phyloP scores from a whole-genome alignment of 75 land plant genomes.

The Picea sitchensis region DNA sequence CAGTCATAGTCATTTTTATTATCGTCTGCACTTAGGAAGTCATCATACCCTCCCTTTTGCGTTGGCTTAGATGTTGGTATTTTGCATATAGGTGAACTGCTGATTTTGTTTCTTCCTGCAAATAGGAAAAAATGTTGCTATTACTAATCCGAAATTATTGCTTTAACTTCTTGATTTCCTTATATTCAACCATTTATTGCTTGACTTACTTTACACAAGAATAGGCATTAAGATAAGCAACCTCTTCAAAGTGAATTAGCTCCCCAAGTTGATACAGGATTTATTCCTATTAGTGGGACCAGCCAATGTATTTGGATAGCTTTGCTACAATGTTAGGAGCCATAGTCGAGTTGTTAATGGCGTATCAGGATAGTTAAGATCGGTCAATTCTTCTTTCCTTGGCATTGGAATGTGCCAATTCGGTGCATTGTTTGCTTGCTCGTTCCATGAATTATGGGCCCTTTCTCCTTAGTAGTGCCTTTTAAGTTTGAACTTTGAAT shows the following conservation, averaged over 20 bases:
- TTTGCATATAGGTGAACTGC: constrained; percentile 46
- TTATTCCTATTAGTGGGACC: not conserved
- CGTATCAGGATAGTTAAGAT: no score
- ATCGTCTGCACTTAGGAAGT: constrained; percentile 52
- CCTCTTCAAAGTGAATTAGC: not conserved
- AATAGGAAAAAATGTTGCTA: no score
- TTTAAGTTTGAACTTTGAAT: no score
- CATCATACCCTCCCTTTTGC: constrained; percentile 35
- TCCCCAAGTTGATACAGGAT: not conserved
- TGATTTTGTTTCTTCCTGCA: constrained; percentile 31
- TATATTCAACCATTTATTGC: not conserved
- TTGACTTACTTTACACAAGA: not conserved
- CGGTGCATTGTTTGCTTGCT: not conserved
- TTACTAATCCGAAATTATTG: not conserved
- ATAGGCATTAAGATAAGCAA: not conserved
- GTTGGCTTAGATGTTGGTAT: constrained; percentile 25
- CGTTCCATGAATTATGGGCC: not conserved
- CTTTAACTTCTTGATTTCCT: not conserved
- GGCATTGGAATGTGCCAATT: not conserved
- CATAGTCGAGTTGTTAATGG: no score
- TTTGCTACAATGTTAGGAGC: no score
- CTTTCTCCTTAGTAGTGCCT: not conserved
- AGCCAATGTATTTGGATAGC: not conserved
- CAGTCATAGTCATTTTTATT: constrained; percentile 62
- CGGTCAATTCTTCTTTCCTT: not conserved